phyloP scores from a whole-genome alignment of 441 rosid species.

The Adansonia grandidieri region DNA sequence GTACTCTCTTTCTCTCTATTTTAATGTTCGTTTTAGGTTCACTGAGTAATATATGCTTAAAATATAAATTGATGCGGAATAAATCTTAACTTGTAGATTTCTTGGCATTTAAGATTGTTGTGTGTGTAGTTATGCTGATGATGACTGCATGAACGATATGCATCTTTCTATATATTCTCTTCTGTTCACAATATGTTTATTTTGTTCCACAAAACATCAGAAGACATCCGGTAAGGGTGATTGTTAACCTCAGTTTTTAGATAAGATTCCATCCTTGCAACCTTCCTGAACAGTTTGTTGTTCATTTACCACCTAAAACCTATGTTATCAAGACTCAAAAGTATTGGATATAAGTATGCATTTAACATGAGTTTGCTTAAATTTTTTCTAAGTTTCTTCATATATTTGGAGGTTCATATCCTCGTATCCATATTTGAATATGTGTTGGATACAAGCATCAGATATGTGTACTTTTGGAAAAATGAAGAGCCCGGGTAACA shows the following conservation, averaged over 20 bases:
- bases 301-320: too few species aligned
- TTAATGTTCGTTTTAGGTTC: neutral
- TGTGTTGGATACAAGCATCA: too few species aligned
- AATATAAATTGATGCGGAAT: neutral
- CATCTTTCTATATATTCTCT: neutral
- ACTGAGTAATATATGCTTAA: neutral
- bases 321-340: too few species aligned
- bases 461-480: too few species aligned
- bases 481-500: too few species aligned
- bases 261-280: neutral
- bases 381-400: too few species aligned
- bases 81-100: neutral
- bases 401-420: too few species aligned
- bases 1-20: conserved; percentile 43
- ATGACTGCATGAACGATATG: neutral
- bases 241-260: neutral
- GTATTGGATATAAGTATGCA: too few species aligned
- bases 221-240: neutral
- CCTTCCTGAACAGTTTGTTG: neutral
- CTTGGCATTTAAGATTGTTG: neutral
- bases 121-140: neutral
- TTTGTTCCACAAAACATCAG: neutral
- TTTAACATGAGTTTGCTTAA: too few species aligned
- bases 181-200: neutral
- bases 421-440: too few species aligned